Evolutionary conservation across 768 basidiomycete species (phyloP).

Genomic region (Leccinum pellstonianum): DNA sequence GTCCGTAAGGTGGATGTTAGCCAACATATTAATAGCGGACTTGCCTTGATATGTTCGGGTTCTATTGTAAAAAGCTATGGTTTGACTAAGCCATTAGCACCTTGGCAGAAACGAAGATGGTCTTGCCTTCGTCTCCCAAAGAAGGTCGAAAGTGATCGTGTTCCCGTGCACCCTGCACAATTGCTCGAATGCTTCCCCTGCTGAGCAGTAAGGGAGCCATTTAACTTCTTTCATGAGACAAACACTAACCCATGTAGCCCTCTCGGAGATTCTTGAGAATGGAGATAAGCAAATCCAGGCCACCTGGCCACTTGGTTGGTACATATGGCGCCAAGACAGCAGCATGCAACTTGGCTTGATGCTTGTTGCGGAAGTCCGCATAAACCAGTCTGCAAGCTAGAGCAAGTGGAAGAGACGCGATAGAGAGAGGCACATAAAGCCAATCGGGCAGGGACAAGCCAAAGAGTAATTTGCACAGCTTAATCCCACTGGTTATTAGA

Average conservation of each 20-base stretch:
- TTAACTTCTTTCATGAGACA: background rate
- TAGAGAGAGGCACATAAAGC: slow-evolving; percentile 9
- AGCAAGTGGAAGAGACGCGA: slow-evolving; percentile 24
- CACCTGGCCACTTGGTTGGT: slow-evolving; percentile 34
- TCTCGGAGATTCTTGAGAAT: slow-evolving; percentile 18
- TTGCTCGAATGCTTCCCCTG: slow-evolving; percentile 32
- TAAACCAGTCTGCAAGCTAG: slow-evolving; percentile 14
- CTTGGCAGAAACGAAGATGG: background rate
- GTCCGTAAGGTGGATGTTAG: background rate
- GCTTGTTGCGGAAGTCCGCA: slow-evolving; percentile 6
- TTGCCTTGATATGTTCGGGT: slow-evolving; percentile 45
- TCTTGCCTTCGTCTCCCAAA: slow-evolving; percentile 41
- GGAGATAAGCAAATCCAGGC: slow-evolving; percentile 31
- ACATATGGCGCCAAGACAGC: slow-evolving; percentile 34
- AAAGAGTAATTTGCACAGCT: slow-evolving; percentile 7
- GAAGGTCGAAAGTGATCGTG: slow-evolving; percentile 32
- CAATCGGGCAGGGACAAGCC: slow-evolving; percentile 6
- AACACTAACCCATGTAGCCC: slow-evolving; percentile 28
- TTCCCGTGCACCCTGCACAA: slow-evolving; percentile 30
- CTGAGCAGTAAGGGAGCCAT: background rate
- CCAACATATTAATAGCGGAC: background rate
- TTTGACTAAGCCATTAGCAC: background rate
- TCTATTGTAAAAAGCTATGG: slow-evolving; percentile 43
- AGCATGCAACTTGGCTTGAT: slow-evolving; percentile 15
- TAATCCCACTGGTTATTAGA: slow-evolving; percentile 11